Base-by-base conservation (phyloP, 139 green algal genomes). In the Tetradesmus lagerheimii region DNA sequence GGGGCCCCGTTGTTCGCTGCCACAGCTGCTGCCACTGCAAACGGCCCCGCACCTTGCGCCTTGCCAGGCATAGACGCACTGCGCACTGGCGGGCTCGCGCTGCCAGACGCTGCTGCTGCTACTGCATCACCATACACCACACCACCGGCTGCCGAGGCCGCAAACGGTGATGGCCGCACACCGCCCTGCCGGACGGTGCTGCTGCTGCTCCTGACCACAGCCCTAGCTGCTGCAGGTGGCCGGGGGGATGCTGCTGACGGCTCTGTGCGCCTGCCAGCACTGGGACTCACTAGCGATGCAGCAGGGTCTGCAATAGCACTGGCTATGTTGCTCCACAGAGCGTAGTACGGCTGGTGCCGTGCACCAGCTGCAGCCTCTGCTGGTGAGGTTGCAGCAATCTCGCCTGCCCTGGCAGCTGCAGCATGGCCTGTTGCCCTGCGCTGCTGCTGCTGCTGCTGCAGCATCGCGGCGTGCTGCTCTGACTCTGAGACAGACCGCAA, bases 151-250 rank as follows among this genome's bases (percentile, higher is more conserved):
- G 50, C 50, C 4, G 81, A 8, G 29, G 81, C 83, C 34, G 83
- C 83, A 88, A 88, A 88, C n/a, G 83, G 83, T 43, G 83, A 88
- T 41, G 62, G 64, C 45, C 41, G 71, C 35, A 81, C 83, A 37
- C 37, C 35, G 62, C 29, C 16, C 27, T 31, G 62, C n/a, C 41
- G 57, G n/a, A 50, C 66, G 43, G n/a, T 89, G 67, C 43, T 71
- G 39, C 66, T 89, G 85, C 67, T 43, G 66, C 39, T 37, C 27
- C 57, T 80, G 83, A 43, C 34, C 12, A 38, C 43, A 39, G 80
- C 38, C 45, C 43, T 35, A 14, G 43, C 27, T 86, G 80, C 80
- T 64, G 78, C 78, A 15, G 67, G n/a, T 78, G 67, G n/a, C 11
- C 67, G 67, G 9, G 67, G n/a, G 39, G 67, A 78, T 78, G n/a